Base-by-base conservation (phyloP, 2,329 filamentous ascomycete genomes). In the Talaromyces sp. region DNA sequence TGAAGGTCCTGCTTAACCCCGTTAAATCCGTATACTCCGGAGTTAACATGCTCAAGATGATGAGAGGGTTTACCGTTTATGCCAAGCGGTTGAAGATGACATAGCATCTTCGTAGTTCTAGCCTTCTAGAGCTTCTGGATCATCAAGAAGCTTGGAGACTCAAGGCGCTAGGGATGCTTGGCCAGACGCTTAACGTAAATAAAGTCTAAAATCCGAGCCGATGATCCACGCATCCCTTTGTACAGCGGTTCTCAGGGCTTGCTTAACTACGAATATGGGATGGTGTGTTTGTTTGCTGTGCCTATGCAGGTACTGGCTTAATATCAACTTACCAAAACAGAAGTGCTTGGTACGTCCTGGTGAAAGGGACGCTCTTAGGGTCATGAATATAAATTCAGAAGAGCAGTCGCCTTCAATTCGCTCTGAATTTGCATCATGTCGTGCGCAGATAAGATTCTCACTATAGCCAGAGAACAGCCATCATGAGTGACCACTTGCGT, bases 11-110 rank as follows among this genome's bases (percentile, higher is more conserved):
- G 17, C 31, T 25, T 36, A 51, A 51, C 0, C 21, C 48, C 48
- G 17, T 15, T 51, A 51, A 37, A n/a, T 51, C 48, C 48, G 48
- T 51, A n/a, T 25, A 17, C 19, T 51, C n/a, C 48, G 48, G 48
- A 33, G 48, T 22, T 51, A 51, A 35, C 17, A 37, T 25, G 48
- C 46, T 35, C 7, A 1, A 7, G 7, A 22, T 5, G 11, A 3
- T 15, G 31, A 50, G 15, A 35, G 9, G 25, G 28, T 9, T 36
- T 2, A 35, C 4, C n/a, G n/a, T 39, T 39, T 17, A 13, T 39
- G 36, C 36, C 3, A 15, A 13, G n/a, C 11, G 3, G 36, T 39
- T 39, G 11, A 9, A 5, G 10, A 5, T 39, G 36, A 9, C 5
- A 39, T 15, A 9, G 36, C 4, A n/a, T n/a, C n/a, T n/a, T n/a